Base-by-base conservation (phyloP, 1,284 basidiomycete species). In the Moesziomyces globuligerus region DNA sequence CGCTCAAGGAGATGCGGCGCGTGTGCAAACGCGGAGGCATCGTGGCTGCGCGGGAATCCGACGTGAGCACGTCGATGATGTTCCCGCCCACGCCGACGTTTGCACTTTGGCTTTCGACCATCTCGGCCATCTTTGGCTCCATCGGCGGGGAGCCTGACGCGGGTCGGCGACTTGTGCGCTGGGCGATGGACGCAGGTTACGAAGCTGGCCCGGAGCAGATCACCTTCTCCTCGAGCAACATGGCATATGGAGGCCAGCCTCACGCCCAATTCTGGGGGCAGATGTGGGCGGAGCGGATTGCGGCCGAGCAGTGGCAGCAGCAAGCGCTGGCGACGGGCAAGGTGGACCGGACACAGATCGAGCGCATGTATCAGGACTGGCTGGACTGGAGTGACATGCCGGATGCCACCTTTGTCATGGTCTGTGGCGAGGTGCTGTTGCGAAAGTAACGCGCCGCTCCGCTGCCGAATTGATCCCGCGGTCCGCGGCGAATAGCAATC, bases 351-450 rank as follows among this genome's bases (percentile, higher is more conserved):
- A 7, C 49, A 15, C 34, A 70, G 20, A 26, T 70, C 17, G 45
- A 55, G 7, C 32, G 36, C 37, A 60, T 70, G 32, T 18, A 43
- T 4, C 28, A 39, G 7, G 60, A 52, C 15, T 70, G 61, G 52
- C 17, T 49, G 8, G 25, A 40, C 10, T 70, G 60, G 60, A 51
- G 56, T 42, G 48, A 49, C 0, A 25, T 25, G 7, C 43, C 52
- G 5, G 60, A 70, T 20, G 56, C 46, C 10, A 56, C 65, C 9
- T 60, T 53, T 23, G 15, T 60, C 25, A 60, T 65, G 44, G 20
- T 54, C 11, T 70, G 67, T 28, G 67, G 67, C 21, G 60, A 70
- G 23, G 55, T 65, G 4, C 38, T 70, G n/a, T 28, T 65, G 28
- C 52, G 61, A 24, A 65, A 60, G 44, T 65, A 29, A 38, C 28